These are phyloP conservation scores for Colletotrichum sp. DNA, from an alignment of 2,329 filamentous ascomycete genomes.

Conservation along the genomic window DNA sequence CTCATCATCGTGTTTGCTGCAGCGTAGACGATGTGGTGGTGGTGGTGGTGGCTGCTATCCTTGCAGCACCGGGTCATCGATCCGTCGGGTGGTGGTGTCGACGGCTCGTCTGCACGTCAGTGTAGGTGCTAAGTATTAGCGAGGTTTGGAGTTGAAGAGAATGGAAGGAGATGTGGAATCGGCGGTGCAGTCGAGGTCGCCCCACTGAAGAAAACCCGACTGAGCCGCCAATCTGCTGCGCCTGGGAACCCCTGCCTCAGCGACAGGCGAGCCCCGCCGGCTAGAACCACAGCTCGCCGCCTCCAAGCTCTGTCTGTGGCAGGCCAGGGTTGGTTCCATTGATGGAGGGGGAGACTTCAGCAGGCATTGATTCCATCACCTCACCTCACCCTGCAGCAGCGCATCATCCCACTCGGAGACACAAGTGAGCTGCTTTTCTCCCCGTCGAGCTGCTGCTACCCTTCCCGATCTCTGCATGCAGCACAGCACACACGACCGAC, in stretches of 20 bases:
- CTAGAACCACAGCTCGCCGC: not conserved
- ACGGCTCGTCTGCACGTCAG: not conserved
- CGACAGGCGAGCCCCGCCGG: not conserved
- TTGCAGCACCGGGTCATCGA: not conserved
- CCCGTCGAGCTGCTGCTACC: not conserved
- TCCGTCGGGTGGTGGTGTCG: not conserved
- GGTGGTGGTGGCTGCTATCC: not conserved
- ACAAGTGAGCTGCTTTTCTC: not conserved
- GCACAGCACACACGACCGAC: not conserved
- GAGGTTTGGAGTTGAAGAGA: not conserved
- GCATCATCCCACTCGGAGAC: constrained; percentile 1
- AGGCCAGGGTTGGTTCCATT: not conserved
- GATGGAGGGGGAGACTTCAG: not conserved
- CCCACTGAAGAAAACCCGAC: not conserved
- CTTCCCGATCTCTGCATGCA: not conserved
- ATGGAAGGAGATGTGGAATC: not conserved
- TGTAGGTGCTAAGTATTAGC: not conserved
- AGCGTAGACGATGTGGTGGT: not conserved
- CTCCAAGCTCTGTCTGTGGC: not conserved
- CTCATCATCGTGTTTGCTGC: not conserved
- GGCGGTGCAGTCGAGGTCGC: not conserved
- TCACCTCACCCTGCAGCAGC: constrained; percentile 12
- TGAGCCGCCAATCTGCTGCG: not conserved
- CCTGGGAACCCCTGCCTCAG: not conserved
- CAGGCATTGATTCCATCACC: not conserved